Percentiles rank a stretch among this genome's conserved stretches.
phyloP scores from a whole-genome alignment of 306 rosid species.

The Cyclanthera cordifolia region DNA sequence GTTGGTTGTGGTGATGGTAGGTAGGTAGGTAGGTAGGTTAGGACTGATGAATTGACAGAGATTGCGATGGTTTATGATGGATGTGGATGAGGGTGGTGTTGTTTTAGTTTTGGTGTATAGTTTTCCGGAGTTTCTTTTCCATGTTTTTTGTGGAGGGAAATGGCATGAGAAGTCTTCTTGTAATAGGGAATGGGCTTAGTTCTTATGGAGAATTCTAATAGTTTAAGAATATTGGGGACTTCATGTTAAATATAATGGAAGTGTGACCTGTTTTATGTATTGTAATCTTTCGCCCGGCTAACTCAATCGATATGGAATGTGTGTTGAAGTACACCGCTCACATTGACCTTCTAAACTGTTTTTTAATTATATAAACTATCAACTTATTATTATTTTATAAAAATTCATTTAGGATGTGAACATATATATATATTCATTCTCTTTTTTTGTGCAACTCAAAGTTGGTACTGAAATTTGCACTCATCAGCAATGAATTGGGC shows the following conservation, averaged over 20 bases:
- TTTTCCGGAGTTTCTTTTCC: slow-evolving; percentile 7
- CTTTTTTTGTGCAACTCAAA: too few relatives aligned
- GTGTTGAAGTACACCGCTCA: too few relatives aligned
- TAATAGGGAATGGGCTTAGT: slow-evolving; percentile 10
- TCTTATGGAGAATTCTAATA: not conserved
- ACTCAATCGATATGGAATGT: too few relatives aligned
- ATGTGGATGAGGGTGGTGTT: not conserved
- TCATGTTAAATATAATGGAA: slow-evolving; percentile 15
- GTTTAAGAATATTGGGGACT: slow-evolving; percentile 1
- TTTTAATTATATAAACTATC: too few relatives aligned
- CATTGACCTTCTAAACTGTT: too few relatives aligned
- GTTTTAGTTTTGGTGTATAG: slow-evolving; percentile 19
- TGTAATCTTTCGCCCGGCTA: too few relatives aligned
- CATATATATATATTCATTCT: too few relatives aligned
- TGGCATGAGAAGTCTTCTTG: too few relatives aligned
- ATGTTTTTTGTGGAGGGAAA: slow-evolving; percentile 11
- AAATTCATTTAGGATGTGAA: too few relatives aligned
- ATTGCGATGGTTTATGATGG: slow-evolving; percentile 6
- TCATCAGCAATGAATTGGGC: too few relatives aligned
- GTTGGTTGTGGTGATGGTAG: not conserved
- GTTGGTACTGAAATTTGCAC: too few relatives aligned
- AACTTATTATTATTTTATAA: too few relatives aligned
- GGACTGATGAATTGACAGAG: slow-evolving; percentile 13
- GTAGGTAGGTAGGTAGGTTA: slow-evolving; percentile 10
- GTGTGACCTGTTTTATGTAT: not conserved